Evolutionary conservation across 2,329 filamentous ascomycete genomes (phyloP).

Genomic region (Neonectria neomacrospora): DNA sequence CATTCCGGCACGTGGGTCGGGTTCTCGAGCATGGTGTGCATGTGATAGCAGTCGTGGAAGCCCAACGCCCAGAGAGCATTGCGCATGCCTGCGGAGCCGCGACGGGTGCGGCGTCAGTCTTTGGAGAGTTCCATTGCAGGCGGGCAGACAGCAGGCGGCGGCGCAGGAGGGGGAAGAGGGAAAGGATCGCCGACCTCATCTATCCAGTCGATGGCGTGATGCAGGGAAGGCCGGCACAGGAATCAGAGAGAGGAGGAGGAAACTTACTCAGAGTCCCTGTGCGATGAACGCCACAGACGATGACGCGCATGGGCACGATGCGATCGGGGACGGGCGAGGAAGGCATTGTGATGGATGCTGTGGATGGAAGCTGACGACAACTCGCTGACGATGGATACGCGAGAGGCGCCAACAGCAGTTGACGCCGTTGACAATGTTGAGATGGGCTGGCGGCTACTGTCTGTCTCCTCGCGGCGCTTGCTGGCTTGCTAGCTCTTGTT

Average conservation of each 20-base stretch:
- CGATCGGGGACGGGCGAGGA: slow-evolving; percentile 38
- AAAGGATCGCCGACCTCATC: slow-evolving; percentile 9
- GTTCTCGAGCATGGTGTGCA: slow-evolving; percentile 47
- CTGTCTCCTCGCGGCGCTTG: slow-evolving; percentile 7
- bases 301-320: slow-evolving; percentile 53
- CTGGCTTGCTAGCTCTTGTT: not conserved
- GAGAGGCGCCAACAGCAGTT: not conserved
- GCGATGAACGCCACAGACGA: slow-evolving; percentile 53
- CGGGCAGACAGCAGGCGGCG: no score
- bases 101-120: slow-evolving; percentile 23
- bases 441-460: slow-evolving; percentile 10
- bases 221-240: not conserved
- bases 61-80: slow-evolving; percentile 50
- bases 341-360: slow-evolving; percentile 25
- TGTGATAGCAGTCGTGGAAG: slow-evolving; percentile 52
- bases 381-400: not conserved
- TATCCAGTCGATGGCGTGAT: slow-evolving; percentile 22
- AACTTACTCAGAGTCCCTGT: slow-evolving; percentile 53
- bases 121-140: not conserved
- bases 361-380: slow-evolving; percentile 10
- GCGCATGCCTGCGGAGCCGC: slow-evolving; percentile 46
- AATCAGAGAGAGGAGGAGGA: not conserved
- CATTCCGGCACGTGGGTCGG: slow-evolving; percentile 44
- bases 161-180: not conserved
- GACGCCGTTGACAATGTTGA: not conserved